Evolutionary conservation across 208 protist species (phyloP).

Genomic region (Crithidia bombi): DNA sequence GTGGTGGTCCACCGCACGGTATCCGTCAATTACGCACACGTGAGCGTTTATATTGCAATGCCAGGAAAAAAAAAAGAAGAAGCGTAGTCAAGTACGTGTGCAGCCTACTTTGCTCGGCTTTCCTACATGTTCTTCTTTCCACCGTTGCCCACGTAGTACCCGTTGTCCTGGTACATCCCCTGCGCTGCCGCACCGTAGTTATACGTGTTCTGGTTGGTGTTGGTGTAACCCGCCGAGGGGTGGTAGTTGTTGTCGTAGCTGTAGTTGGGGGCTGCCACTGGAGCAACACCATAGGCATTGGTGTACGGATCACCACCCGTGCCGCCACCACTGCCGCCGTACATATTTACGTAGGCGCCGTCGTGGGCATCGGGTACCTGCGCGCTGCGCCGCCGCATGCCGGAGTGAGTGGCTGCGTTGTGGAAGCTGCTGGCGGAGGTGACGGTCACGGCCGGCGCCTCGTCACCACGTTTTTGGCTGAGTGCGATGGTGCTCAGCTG

Average conservation of each 20-base stretch:
- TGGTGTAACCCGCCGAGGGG: not conserved
- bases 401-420: not conserved
- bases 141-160: conserved; percentile 1
- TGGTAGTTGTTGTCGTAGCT: conserved; percentile 11
- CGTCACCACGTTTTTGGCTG: not conserved
- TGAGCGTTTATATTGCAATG: not conserved
- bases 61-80: not conserved
- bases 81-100: not conserved
- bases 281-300: not conserved
- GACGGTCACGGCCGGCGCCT: not conserved
- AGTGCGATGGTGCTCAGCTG: not conserved
- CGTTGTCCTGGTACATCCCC: conserved; percentile 1
- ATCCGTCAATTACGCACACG: too few relatives aligned
- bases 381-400: not conserved
- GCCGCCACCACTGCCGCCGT: too few relatives aligned
- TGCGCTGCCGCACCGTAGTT: conserved; percentile 2
- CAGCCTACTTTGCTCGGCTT: too few relatives aligned
- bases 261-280: conserved; percentile 2
- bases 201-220: not conserved
- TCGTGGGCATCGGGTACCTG: not conserved
- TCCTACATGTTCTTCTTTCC: not conserved
- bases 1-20: too few relatives aligned
- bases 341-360: not conserved
- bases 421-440: not conserved
- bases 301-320: conserved; percentile 7